Evolutionary conservation across 1,139 yeast species (phyloP).

Genomic region (Kodamaea fungicola): DNA sequence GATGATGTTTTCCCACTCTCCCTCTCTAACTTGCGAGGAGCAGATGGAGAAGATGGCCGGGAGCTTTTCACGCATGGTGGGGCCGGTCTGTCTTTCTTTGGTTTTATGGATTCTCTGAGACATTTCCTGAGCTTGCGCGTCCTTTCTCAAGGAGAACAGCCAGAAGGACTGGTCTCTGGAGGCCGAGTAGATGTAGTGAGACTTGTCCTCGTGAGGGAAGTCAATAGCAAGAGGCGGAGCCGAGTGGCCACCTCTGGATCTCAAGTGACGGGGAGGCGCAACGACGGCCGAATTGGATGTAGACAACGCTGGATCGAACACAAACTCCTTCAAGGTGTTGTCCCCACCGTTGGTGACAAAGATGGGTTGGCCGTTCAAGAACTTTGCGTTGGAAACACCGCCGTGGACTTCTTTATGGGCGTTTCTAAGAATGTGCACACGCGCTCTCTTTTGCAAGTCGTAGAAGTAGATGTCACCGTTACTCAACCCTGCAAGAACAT

Average conservation of each 20-base stretch:
- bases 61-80: conserved; percentile 57
- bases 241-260: conserved; percentile 96
- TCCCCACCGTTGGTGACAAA: conserved; percentile 92
- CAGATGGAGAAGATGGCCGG: conserved; percentile 76
- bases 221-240: conserved; percentile 79
- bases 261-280: conserved; percentile 85
- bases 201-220: conserved; percentile 73
- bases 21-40: conserved; percentile 72
- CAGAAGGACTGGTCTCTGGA: conserved; percentile 85
- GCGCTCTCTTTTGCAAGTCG: conserved; percentile 66
- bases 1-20: conserved; percentile 94
- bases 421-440: conserved; percentile 71
- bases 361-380: conserved; percentile 89
- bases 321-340: conserved; percentile 83
- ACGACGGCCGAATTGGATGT: conserved; percentile 62
- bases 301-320: conserved; percentile 86
- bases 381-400: conserved; percentile 74
- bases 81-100: conserved; percentile 56
- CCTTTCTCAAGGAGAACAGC: conserved; percentile 90
- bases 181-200: conserved; percentile 84
- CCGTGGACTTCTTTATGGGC: conserved; percentile 76
- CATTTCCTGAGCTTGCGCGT: conserved; percentile 92
- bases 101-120: conserved; percentile 70
- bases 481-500: conserved; percentile 74
- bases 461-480: conserved; percentile 85